phyloP scores from a whole-genome alignment of 371 early-diverging fungal species.

The Mortierella sp. region DNA sequence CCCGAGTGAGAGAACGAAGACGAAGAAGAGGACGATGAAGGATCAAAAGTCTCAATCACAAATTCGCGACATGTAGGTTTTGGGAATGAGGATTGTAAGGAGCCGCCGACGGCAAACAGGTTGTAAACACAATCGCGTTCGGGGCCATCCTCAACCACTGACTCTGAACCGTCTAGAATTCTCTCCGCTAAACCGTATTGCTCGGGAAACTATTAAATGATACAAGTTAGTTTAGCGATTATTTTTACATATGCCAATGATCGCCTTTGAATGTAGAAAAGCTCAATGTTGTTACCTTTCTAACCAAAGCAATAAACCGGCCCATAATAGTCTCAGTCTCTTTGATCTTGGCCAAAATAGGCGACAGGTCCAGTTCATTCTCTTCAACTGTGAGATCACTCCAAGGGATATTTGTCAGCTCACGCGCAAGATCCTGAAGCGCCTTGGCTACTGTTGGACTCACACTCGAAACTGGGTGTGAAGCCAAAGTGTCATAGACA shows the following conservation, averaged over 20 bases:
- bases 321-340: slow-evolving; percentile 71
- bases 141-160: slow-evolving; percentile 65
- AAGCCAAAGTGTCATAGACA: slow-evolving; percentile 79
- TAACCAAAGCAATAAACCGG: slow-evolving; percentile 69
- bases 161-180: slow-evolving; percentile 61
- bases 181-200: slow-evolving; percentile 74
- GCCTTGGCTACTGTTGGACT: slow-evolving; percentile 60
- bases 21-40: slow-evolving; percentile 3
- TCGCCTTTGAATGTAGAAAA: not conserved
- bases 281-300: slow-evolving; percentile 60
- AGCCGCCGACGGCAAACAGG: slow-evolving; percentile 52
- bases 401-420: slow-evolving; percentile 66
- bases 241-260: not conserved
- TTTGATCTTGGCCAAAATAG: slow-evolving; percentile 62
- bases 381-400: slow-evolving; percentile 37
- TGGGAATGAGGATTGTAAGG: slow-evolving; percentile 43
- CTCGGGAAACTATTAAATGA: slow-evolving; percentile 68
- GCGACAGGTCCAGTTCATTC: slow-evolving; percentile 51
- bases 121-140: slow-evolving; percentile 75
- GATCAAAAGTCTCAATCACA: slow-evolving; percentile 60
- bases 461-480: slow-evolving; percentile 69
- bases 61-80: slow-evolving; percentile 65
- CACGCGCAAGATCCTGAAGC: slow-evolving; percentile 61
- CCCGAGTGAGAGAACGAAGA: not conserved
- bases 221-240: not conserved